phyloP scores from a whole-genome alignment of 2,329 filamentous ascomycete species.

The Colletotrichum sansevieriae region DNA sequence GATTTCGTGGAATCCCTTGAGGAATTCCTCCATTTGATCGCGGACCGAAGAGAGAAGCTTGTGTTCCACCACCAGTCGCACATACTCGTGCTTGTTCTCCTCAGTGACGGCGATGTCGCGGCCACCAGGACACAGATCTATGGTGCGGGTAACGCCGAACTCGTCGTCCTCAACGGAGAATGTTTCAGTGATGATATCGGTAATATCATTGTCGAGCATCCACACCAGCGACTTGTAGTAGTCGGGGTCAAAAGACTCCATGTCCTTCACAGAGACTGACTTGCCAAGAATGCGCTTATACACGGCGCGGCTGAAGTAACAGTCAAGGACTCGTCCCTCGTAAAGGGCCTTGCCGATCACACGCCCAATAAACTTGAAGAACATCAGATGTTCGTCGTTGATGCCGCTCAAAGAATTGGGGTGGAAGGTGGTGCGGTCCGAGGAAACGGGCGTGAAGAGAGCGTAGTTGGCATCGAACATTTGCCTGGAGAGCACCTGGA shows the following conservation, averaged over 20 bases:
- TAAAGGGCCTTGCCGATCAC: constrained; percentile 99
- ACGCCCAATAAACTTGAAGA: constrained; percentile 99
- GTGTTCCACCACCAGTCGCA: constrained; percentile 93
- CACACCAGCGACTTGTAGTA: constrained; percentile 99
- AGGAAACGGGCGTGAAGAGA: constrained; percentile 95
- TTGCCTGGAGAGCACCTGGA: constrained; percentile 94
- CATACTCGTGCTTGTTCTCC: constrained; percentile 98
- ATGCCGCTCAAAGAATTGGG: constrained; percentile 94
- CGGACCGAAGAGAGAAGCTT: constrained; percentile 92
- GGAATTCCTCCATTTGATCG: constrained; percentile 93
- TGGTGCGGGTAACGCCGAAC: constrained; percentile 88
- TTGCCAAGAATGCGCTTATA: constrained; percentile 98
- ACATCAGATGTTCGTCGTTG: constrained; percentile 95
- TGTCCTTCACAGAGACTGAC: constrained; percentile 96
- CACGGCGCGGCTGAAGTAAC: constrained; percentile 98
- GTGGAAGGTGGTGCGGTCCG: constrained; percentile 98
- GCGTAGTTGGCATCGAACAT: constrained; percentile 99
- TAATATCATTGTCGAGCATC: constrained; percentile 99
- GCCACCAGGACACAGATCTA: constrained; percentile 89
- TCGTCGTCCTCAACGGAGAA: constrained; percentile 95
- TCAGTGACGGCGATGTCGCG: constrained; percentile 95
- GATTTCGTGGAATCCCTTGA: constrained; percentile 98
- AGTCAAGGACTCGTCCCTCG: constrained; percentile 94
- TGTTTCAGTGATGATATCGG: constrained; percentile 95
- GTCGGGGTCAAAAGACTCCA: constrained; percentile 98